These are phyloP conservation scores for Rhypophila decipiens DNA, from an alignment of 495 filamentous ascomycete species.

Conservation along the genomic window DNA sequence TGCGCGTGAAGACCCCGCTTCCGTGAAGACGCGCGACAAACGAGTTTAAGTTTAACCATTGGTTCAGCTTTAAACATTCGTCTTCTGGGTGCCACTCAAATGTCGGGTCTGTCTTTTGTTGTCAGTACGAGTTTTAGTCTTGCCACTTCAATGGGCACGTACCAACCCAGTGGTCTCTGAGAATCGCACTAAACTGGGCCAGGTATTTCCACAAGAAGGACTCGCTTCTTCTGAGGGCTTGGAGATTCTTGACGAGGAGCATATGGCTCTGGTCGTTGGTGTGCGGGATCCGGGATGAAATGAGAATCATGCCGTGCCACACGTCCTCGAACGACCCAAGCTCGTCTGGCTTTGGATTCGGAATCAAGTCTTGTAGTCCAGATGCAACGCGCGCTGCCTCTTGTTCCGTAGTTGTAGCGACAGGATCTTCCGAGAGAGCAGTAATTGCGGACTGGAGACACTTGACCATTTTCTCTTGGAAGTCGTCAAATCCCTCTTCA, in stretches of 20 bases:
- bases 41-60: conserved; percentile 6
- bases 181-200: conserved; percentile 3
- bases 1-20: background rate
- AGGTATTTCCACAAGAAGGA: conserved; percentile 5
- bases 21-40: conserved; percentile 3
- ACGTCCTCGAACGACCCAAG: conserved; percentile 3
- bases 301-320: conserved; percentile 4
- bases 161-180: conserved; percentile 8
- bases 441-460: no score
- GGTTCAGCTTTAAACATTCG: background rate
- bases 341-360: background rate
- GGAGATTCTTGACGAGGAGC: conserved; percentile 2
- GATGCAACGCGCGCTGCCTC: conserved; percentile 4
- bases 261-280: conserved; percentile 1
- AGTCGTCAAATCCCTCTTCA: no score
- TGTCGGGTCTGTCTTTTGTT: background rate
- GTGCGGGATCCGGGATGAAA: conserved; percentile 4
- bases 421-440: no score
- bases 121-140: conserved; percentile 1
- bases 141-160: background rate
- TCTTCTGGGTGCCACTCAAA: conserved; percentile 6
- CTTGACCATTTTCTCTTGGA: no score
- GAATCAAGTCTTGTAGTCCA: conserved; percentile 1
- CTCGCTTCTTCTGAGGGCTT: conserved; percentile 1
- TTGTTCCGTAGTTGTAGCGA: conserved; percentile 2